phyloP scores from a whole-genome alignment of 2,329 filamentous ascomycete species.

The Penicillium sp. region DNA sequence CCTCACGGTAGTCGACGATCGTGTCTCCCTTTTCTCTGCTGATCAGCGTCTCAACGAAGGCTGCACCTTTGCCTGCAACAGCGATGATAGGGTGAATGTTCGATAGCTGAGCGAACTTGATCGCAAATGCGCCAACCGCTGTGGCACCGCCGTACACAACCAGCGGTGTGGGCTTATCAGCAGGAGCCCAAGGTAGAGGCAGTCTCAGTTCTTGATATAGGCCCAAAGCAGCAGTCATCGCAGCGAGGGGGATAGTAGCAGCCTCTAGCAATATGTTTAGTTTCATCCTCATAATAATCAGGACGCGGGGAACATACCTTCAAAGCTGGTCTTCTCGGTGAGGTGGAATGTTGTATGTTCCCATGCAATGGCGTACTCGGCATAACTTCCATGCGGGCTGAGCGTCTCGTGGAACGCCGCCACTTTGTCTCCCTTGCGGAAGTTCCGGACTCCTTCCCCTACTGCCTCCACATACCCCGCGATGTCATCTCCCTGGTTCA shows the following conservation, averaged over 20 bases:
- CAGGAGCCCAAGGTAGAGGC: conserved; percentile 43
- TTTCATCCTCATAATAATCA: background rate
- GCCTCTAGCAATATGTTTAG: conserved; percentile 36
- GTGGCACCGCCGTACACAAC: conserved; percentile 45
- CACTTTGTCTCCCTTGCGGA: conserved; percentile 50
- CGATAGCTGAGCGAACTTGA: conserved; percentile 48
- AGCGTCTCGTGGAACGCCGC: conserved; percentile 44
- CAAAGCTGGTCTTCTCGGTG: conserved; percentile 43
- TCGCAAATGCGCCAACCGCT: conserved; percentile 51
- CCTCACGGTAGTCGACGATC: conserved; percentile 54
- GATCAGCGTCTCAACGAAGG: conserved; percentile 47
- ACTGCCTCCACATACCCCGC: conserved; percentile 45
- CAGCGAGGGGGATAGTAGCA: conserved; percentile 50
- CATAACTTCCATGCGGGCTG: conserved; percentile 45
- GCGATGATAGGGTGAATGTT: conserved; percentile 56
- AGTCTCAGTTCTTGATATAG: conserved; percentile 43
- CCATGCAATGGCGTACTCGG: conserved; percentile 49
- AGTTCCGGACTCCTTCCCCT: conserved; percentile 45
- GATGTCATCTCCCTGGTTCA: conserved; percentile 46
- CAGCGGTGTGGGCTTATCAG: conserved; percentile 31
- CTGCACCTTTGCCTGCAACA: conserved; percentile 47
- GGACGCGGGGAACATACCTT: conserved; percentile 32
- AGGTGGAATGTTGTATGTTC: conserved; percentile 49
- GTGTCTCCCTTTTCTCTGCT: conserved; percentile 48
- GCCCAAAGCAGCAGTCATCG: conserved; percentile 47